Evolutionary conservation across 768 basidiomycete species (phyloP), one percentile per base, ranked within the genome.

Genomic region (Phlebiopsis gigantea): DNA sequence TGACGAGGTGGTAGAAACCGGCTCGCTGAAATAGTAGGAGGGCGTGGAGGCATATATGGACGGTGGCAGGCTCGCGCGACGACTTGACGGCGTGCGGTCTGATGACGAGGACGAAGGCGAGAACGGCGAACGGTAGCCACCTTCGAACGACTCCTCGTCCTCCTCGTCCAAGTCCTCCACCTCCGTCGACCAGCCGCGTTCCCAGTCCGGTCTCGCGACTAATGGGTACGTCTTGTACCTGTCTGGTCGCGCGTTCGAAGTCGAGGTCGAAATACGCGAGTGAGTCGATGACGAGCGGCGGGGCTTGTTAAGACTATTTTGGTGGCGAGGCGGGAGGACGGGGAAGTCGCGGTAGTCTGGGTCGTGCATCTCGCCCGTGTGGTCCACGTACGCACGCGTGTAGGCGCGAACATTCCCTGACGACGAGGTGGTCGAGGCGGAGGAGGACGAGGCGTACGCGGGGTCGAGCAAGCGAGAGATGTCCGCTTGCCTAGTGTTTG

Each of bases 341-440:
- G 84, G 84, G 58, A 86, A 86, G 70, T 84, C 76, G 59, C 83
- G 75, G 69, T 78, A 86, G 65, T 86, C 84, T 22, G 84, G 84
- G 68, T 86, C 84, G 64, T 86, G 84, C 24, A 84, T 72, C 68
- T 83, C 79, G 48, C 84, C 84, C 57, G 78, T 73, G 66, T 72
- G 73, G 74, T 86, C 84, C 59, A 84, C 77, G 64, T 84, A 84
- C 57, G 77, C 82, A 28, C 62, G 61, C 39, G 84, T 77, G 65
- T 84, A 84, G 56, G 77, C 82, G 46, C 58, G 62, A 39, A 25
- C 50, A 21, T 57, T 44, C 24, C 34, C 53, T 24, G 61, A 63
- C 59, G 66, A 62, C 46, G 59, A 70, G 57, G 58, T 63, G 43
- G 62, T 64, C 53, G 66, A 53, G 63, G 58, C 47, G 57, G 69